A percentile compares a stretch with the other conserved stretches of the same genome.
These are phyloP conservation scores for Mycena galericulata DNA, from an alignment of 768 basidiomycete genomes.

Conservation along the genomic window DNA sequence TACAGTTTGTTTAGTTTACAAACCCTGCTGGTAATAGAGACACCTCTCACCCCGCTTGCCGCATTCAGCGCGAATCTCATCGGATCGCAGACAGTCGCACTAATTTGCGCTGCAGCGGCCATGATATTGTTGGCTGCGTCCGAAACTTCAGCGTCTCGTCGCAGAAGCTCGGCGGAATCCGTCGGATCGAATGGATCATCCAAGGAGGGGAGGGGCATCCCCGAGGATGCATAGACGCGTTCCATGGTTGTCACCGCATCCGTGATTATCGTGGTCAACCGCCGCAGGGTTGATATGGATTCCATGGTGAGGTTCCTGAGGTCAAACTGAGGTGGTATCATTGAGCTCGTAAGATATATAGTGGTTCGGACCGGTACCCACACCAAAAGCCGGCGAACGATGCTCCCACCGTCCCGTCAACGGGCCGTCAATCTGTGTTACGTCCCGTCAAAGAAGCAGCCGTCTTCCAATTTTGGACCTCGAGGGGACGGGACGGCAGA, in stretches of 20 bases:
- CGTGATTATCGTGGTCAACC: constrained; percentile 27
- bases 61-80: constrained; percentile 3
- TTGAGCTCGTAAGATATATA: too few species aligned
- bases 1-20: neutral
- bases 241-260: constrained; percentile 29
- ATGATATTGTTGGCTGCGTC: constrained; percentile 22
- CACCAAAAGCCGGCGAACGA: too few species aligned
- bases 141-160: constrained; percentile 18
- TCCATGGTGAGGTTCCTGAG: too few species aligned
- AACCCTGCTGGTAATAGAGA: neutral
- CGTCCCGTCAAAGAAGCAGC: too few species aligned
- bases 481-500: too few species aligned
- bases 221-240: neutral
- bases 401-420: too few species aligned
- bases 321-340: too few species aligned
- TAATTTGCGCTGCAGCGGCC: constrained; percentile 36
- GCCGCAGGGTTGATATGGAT: constrained; percentile 22
- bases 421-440: too few species aligned
- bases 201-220: constrained; percentile 14
- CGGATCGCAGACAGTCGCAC: constrained; percentile 30
- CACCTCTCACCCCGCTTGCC: constrained; percentile 15
- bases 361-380: too few species aligned
- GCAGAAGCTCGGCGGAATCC: constrained; percentile 19
- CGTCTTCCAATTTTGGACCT: too few species aligned
- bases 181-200: constrained; percentile 24